Evolutionary conservation across 441 rosid species (phyloP).

Genomic region (Lepidium campestre): DNA sequence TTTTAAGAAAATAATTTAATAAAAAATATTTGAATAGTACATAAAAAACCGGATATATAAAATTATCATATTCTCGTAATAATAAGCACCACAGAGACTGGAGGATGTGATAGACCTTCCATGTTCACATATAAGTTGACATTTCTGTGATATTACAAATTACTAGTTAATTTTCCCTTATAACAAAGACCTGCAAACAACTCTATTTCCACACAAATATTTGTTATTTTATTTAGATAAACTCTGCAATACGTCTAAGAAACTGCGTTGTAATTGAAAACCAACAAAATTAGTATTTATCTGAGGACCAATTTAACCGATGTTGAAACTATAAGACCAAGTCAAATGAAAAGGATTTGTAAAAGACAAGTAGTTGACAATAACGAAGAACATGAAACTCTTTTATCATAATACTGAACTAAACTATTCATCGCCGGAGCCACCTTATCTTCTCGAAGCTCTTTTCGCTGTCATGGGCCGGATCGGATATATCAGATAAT

Average conservation of each 20-base stretch:
- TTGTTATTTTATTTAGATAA: background rate
- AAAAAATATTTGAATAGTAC: no score
- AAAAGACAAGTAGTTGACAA: constrained; percentile 28
- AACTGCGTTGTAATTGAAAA: background rate
- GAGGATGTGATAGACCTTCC: background rate
- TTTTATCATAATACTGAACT: constrained; percentile 27
- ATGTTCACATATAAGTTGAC: constrained; percentile 27
- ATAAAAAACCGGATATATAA: background rate
- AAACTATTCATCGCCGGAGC: constrained; percentile 44
- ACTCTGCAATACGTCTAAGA: background rate
- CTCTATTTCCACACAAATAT: constrained; percentile 22
- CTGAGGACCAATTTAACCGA: constrained; percentile 26
- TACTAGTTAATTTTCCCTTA: background rate
- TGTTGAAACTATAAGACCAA: constrained; percentile 37
- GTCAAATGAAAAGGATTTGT: constrained; percentile 35
- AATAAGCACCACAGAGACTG: background rate
- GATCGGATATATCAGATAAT: background rate
- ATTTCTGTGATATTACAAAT: background rate
- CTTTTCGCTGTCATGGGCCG: constrained; percentile 25
- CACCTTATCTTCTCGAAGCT: constrained; percentile 53
- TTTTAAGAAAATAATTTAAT: no score
- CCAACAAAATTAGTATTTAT: background rate
- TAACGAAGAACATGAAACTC: constrained; percentile 30
- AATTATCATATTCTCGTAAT: background rate
- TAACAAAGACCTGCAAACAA: constrained; percentile 27